Percentiles rank a stretch among this genome's conserved stretches.
These are phyloP conservation scores for Populus hybrid DNA, from an alignment of 441 rosid species.

Conservation along the genomic window DNA sequence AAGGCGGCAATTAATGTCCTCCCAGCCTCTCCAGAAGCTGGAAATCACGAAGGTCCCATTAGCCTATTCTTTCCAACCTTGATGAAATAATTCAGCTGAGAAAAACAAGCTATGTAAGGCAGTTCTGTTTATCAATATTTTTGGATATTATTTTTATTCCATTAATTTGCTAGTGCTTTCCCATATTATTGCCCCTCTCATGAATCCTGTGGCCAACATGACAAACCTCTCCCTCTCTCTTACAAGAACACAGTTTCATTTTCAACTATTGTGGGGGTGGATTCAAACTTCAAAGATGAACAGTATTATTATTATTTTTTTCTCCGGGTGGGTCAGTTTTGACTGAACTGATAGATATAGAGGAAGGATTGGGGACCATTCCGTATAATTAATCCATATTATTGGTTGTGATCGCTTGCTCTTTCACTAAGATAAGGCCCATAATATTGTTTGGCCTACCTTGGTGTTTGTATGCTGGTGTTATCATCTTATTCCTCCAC, in stretches of 20 bases:
- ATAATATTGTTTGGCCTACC: not conserved
- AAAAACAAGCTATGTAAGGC: not conserved
- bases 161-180: not conserved
- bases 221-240: not conserved
- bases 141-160: not conserved
- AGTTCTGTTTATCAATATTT: not conserved
- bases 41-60: not conserved
- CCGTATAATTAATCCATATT: slow-evolving; percentile 13
- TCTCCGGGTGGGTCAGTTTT: slow-evolving; percentile 33
- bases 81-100: not conserved
- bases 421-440: slow-evolving; percentile 18
- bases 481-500: slow-evolving; percentile 16
- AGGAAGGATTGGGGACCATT: slow-evolving; percentile 24
- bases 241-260: not conserved
- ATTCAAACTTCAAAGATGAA: slow-evolving; percentile 37
- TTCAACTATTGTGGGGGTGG: slow-evolving; percentile 18
- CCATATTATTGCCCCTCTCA: not conserved
- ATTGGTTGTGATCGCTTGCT: slow-evolving; percentile 8
- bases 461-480: slow-evolving; percentile 13
- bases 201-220: not conserved
- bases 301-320: slow-evolving; percentile 3
- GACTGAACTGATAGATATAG: slow-evolving; percentile 27
- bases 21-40: not conserved
- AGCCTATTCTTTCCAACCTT: not conserved
- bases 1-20: not conserved